A percentile compares a stretch with the other conserved stretches of the same genome.
phyloP scores from a whole-genome alignment of 1,139 yeast genomes.

The Candida frijolesensis region DNA sequence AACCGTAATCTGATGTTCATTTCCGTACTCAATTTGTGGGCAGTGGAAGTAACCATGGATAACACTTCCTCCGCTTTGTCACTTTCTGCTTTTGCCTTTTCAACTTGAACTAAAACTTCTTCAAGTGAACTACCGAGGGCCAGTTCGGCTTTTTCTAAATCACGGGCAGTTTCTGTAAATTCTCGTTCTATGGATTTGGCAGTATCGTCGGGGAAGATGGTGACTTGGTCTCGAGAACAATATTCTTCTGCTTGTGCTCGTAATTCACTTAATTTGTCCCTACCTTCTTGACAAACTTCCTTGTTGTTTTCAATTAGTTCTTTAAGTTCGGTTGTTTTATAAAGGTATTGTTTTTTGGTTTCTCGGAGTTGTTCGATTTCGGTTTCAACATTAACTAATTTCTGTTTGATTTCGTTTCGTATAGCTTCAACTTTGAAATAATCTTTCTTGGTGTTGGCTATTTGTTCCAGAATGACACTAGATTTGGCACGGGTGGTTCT shows the following conservation, averaged over 20 bases:
- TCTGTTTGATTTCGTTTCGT: constrained; percentile 7
- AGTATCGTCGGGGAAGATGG: constrained; percentile 33
- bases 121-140: constrained; percentile 38
- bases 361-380: constrained; percentile 13
- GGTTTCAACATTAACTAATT: constrained; percentile 16
- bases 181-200: constrained; percentile 39
- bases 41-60: constrained; percentile 25
- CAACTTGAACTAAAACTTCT: constrained; percentile 38
- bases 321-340: constrained; percentile 11
- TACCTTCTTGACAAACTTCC: constrained; percentile 20
- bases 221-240: constrained; percentile 33
- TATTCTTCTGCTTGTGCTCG: constrained; percentile 31
- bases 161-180: constrained; percentile 32
- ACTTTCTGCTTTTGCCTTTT: constrained; percentile 25
- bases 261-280: constrained; percentile 23
- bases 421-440: neutral
- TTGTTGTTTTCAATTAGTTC: constrained; percentile 15
- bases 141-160: constrained; percentile 40
- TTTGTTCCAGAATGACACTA: constrained; percentile 11
- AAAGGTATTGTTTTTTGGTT: constrained; percentile 18
- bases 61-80: constrained; percentile 32
- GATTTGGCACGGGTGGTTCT: constrained; percentile 3
- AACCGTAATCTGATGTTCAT: constrained; percentile 53
- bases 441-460: constrained; percentile 12
- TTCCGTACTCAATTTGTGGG: constrained; percentile 29